Evolutionary conservation across 192 early-diverging fungal genomes (phyloP).

Genomic region (Coemansia sp.): DNA sequence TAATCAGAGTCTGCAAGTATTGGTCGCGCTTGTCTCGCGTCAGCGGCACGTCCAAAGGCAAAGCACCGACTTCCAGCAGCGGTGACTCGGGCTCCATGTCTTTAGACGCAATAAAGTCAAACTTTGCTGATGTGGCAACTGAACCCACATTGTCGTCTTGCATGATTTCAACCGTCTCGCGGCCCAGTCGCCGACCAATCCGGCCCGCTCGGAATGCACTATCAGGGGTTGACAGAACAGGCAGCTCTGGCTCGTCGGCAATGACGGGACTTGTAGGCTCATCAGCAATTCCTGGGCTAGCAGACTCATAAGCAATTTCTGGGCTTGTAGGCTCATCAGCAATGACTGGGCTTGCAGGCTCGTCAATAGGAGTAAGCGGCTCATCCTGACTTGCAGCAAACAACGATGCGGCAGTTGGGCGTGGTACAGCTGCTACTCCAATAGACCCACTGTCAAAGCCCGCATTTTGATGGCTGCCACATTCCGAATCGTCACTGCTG

Average conservation of each 20-base stretch:
- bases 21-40: constrained; percentile 55
- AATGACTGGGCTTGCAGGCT: neutral
- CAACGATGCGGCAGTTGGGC: constrained; percentile 38
- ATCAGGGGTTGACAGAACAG: constrained; percentile 8
- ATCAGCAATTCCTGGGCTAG: neutral
- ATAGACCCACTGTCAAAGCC: constrained; percentile 19
- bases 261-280: neutral
- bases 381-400: constrained; percentile 11
- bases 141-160: constrained; percentile 19
- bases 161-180: constrained; percentile 35
- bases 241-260: neutral
- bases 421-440: constrained; percentile 23
- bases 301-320: neutral
- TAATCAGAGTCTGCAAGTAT: constrained; percentile 53
- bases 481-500: constrained; percentile 5
- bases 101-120: constrained; percentile 1
- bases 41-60: constrained; percentile 38
- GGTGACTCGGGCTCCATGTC: neutral
- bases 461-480: constrained; percentile 11
- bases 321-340: neutral
- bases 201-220: constrained; percentile 12
- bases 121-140: constrained; percentile 1
- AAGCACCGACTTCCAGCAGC: neutral
- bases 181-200: constrained; percentile 49
- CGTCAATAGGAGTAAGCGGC: neutral